These are phyloP conservation scores for Vitis cinerea DNA, from an alignment of 164 flowering plant genomes.

Conservation along the genomic window DNA sequence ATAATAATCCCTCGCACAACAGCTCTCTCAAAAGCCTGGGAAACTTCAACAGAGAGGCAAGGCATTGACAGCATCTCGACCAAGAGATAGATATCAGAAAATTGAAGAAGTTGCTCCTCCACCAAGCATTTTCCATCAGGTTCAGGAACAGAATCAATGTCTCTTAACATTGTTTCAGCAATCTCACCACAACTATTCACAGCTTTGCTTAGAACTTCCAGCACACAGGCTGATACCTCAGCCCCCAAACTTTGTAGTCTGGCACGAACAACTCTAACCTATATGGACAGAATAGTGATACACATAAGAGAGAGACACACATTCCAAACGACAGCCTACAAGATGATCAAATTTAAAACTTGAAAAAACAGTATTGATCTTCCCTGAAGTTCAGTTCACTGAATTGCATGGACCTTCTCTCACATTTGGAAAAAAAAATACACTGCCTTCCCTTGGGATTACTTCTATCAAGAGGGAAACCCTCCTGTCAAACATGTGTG, in stretches of 20 bases:
- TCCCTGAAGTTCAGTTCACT: too few species aligned
- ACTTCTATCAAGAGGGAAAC: too few species aligned
- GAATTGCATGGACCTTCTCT: too few species aligned
- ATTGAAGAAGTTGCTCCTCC: background rate
- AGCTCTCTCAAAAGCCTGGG: background rate
- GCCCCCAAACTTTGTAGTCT: background rate
- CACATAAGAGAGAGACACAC: too few species aligned
- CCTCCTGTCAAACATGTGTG: too few species aligned
- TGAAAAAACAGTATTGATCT: too few species aligned
- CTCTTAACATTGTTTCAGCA: background rate
- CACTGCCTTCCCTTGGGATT: too few species aligned
- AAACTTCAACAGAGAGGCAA: background rate
- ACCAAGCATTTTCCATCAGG: background rate
- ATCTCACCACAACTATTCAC: background rate
- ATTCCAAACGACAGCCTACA: too few species aligned
- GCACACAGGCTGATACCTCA: background rate
- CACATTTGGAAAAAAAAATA: too few species aligned
- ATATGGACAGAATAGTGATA: too few species aligned
- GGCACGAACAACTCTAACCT: background rate
- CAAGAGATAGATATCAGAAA: background rate
- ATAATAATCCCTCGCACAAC: background rate
- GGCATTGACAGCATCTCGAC: constrained; percentile 1
- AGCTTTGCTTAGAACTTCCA: background rate
- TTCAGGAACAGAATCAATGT: background rate
- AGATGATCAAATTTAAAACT: too few species aligned